Evolutionary conservation across 2,329 filamentous ascomycete species (phyloP).

Genomic region (Pestalotiopsis sp.): DNA sequence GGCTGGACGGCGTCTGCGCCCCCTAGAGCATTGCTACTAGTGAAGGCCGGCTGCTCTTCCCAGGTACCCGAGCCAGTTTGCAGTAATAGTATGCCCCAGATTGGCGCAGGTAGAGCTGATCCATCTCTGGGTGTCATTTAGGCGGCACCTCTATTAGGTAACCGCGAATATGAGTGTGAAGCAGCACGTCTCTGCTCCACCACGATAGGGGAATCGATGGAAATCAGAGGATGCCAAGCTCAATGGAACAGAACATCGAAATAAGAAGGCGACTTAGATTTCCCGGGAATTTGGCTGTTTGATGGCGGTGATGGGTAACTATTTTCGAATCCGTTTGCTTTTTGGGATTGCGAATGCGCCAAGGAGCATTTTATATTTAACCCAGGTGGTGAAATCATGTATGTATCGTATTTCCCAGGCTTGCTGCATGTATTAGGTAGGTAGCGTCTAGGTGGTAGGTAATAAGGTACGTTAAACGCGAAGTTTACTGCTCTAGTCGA

Average conservation of each 20-base stretch:
- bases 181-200: constrained; percentile 1
- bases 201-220: constrained; percentile 5
- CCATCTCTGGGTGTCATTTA: constrained; percentile 4
- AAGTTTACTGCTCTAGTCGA: background rate
- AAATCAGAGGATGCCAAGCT: background rate
- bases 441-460: background rate
- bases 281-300: background rate
- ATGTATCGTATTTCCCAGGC: background rate
- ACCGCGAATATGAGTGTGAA: background rate
- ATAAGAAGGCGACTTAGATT: background rate
- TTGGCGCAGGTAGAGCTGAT: constrained; percentile 10
- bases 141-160: background rate
- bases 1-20: constrained; percentile 2
- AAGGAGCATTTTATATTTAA: background rate
- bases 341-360: background rate
- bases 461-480: background rate
- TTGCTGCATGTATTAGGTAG: too few species aligned
- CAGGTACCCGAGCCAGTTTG: constrained; percentile 12
- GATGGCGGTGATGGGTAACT: background rate
- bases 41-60: background rate
- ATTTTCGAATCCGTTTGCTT: background rate
- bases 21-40: constrained; percentile 9
- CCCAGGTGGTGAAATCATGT: background rate
- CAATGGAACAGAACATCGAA: constrained; percentile 8
- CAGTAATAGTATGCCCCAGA: constrained; percentile 1